Percentiles rank a stretch among this genome's conserved stretches.
These are phyloP conservation scores for Pichia gijzeniarum DNA, from an alignment of 805 yeast genomes.

Conservation along the genomic window DNA sequence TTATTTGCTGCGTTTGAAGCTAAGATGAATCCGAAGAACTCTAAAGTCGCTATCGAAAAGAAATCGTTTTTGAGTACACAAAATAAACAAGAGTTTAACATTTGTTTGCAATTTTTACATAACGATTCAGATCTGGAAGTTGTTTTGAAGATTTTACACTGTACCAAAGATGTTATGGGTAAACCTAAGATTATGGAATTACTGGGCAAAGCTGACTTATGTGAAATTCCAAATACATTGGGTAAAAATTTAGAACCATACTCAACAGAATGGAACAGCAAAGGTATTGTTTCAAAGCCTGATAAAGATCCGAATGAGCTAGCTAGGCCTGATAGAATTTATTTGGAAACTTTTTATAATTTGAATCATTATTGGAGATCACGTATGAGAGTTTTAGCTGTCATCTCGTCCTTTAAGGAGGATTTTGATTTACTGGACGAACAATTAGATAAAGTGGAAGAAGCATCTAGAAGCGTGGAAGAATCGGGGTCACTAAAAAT, in stretches of 20 bases:
- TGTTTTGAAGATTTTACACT: constrained; percentile 62
- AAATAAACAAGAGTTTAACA: constrained; percentile 90
- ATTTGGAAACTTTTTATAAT: constrained; percentile 75
- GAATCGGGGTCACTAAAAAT: constrained; percentile 61
- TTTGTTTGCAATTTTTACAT: constrained; percentile 77
- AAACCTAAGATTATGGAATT: constrained; percentile 79
- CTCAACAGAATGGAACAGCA: constrained; percentile 58
- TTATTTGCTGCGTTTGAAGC: constrained; percentile 80
- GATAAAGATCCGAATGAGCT: constrained; percentile 70
- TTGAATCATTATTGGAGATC: constrained; percentile 88
- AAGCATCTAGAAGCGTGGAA: constrained; percentile 61
- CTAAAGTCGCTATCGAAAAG: constrained; percentile 43
- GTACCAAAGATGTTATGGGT: constrained; percentile 65
- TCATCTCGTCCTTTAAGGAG: constrained; percentile 63
- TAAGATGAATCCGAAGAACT: constrained; percentile 42
- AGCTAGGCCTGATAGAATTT: constrained; percentile 82
- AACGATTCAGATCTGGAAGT: constrained; percentile 55
- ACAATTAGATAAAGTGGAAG: constrained; percentile 66
- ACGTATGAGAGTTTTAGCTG: constrained; percentile 74
- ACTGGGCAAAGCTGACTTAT: constrained; percentile 65
- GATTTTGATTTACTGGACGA: constrained; percentile 68
- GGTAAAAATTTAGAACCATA: constrained; percentile 76
- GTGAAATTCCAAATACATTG: constrained; percentile 65
- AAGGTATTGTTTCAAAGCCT: constrained; percentile 35
- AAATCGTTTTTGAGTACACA: constrained; percentile 73